Conservation (phyloP, 495 filamentous ascomycete genomes). For the Achaetomiella virescens region DNA sequence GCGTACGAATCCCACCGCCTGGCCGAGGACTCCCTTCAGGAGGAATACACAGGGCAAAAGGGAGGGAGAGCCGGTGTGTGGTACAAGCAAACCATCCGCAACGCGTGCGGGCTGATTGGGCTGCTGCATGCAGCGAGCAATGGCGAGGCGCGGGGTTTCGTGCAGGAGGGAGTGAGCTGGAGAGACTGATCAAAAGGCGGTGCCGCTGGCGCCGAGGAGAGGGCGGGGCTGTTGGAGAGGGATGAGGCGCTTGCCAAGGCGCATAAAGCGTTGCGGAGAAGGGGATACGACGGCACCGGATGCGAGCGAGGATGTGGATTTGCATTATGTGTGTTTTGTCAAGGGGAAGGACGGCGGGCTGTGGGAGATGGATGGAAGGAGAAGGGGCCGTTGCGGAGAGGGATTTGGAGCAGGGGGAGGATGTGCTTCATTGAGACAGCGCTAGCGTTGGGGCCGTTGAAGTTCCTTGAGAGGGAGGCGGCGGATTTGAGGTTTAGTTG, state of each 20-base stretch:
- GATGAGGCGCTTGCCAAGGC: slow-evolving; percentile 64
- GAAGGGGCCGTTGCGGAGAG: slow-evolving; percentile 65
- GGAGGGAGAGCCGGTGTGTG: slow-evolving; percentile 58
- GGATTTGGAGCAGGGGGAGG: slow-evolving; percentile 48
- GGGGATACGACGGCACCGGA: slow-evolving; percentile 65
- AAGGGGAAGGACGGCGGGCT: slow-evolving; percentile 59
- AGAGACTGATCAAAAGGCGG: slow-evolving; percentile 40
- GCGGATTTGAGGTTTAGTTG: slow-evolving; percentile 69
- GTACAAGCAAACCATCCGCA: slow-evolving; percentile 81
- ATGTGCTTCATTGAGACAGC: slow-evolving; percentile 64
- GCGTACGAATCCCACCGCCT: slow-evolving; percentile 61
- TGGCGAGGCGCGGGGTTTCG: slow-evolving; percentile 38
- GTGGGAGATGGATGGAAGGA: slow-evolving; percentile 80
- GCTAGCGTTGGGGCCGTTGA: slow-evolving; percentile 51
- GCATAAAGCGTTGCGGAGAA: slow-evolving; percentile 62
- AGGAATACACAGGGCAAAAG: slow-evolving; percentile 40
- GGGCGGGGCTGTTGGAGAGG: slow-evolving; percentile 68
- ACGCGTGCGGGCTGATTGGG: slow-evolving; percentile 76
- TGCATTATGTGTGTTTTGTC: slow-evolving; percentile 85
- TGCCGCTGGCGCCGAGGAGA: slow-evolving; percentile 45
- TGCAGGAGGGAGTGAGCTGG: slow-evolving; percentile 37
- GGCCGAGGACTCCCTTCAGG: slow-evolving; percentile 54
- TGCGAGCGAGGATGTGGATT: slow-evolving; percentile 61
- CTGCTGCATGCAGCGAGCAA: slow-evolving; percentile 70
- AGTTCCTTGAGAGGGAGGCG: slow-evolving; percentile 60